These are phyloP conservation scores for Pelargonium cotyledonis DNA, from an alignment of 441 rosid species.

Conservation along the genomic window DNA sequence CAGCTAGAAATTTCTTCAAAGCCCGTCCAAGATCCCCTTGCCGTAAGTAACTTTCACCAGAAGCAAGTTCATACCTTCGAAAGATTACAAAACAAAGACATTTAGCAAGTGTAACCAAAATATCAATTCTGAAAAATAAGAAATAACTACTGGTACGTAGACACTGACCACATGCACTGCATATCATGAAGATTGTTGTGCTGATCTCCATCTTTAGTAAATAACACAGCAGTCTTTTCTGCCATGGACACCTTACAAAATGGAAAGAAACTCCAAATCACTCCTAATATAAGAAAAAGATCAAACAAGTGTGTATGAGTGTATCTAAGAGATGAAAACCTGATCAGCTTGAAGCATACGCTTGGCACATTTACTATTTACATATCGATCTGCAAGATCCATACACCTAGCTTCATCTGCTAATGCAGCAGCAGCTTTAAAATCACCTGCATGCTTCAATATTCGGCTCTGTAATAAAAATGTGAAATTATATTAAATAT, in stretches of 20 bases:
- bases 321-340: constrained; percentile 36
- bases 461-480: constrained; percentile 73
- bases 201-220: constrained; percentile 98
- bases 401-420: constrained; percentile 99
- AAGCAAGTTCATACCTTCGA: constrained; percentile 97
- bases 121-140: constrained; percentile 8
- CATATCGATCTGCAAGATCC: constrained; percentile 97
- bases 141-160: constrained; percentile 17
- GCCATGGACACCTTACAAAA: constrained; percentile 70
- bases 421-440: constrained; percentile 85
- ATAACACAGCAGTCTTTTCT: constrained; percentile 90
- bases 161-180: constrained; percentile 99
- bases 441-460: constrained; percentile 97
- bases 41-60: constrained; percentile 96
- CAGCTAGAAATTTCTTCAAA: constrained; percentile 86
- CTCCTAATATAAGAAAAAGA: constrained; percentile 9
- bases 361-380: constrained; percentile 97
- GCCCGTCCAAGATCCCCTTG: constrained; percentile 98
- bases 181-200: constrained; percentile 99
- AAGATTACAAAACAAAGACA: constrained; percentile 8
- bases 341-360: constrained; percentile 99
- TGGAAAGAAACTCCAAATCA: constrained; percentile 2
- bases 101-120: constrained; percentile 2
- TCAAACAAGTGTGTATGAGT: background rate
- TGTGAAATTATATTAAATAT: background rate